phyloP scores from a whole-genome alignment of 441 rosid genomes.

The Geranium incanum region DNA sequence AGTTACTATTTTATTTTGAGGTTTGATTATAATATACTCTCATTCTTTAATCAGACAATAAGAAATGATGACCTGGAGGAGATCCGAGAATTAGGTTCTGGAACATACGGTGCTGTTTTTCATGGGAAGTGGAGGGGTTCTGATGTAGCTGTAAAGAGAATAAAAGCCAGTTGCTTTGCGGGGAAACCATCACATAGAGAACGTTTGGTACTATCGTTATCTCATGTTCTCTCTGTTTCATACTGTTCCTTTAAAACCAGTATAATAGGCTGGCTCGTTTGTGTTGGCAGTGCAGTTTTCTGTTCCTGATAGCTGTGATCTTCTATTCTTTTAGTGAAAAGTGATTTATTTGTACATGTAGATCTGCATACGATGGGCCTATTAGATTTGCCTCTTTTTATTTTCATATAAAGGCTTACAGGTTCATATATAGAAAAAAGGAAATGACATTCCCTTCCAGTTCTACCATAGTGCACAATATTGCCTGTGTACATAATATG shows the following conservation, averaged over 20 bases:
- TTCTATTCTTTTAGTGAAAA: not conserved
- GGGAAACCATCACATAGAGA: conserved; percentile 90
- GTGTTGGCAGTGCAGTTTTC: not conserved
- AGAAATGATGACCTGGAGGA: conserved; percentile 87
- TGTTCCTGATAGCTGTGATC: not conserved
- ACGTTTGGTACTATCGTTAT: conserved; percentile 57
- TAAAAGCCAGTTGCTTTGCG: conserved; percentile 95
- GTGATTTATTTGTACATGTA: not conserved
- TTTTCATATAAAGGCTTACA: no score
- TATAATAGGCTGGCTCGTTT: not conserved
- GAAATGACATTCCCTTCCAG: no score
- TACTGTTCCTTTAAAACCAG: not conserved
- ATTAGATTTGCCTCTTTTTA: not conserved
- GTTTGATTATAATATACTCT: conserved; percentile 17
- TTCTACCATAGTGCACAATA: no score
- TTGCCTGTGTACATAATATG: no score
- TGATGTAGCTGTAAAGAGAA: conserved; percentile 91
- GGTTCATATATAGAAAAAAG: no score
- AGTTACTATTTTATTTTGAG: not conserved
- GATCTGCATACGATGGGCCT: not conserved
- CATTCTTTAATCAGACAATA: conserved; percentile 48
- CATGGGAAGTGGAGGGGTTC: conserved; percentile 98
- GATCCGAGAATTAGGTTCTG: conserved; percentile 75
- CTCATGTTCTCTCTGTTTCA: conserved; percentile 13
- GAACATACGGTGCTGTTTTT: conserved; percentile 89